Conservation (phyloP, 1,139 yeast genomes). For the Sugiyamaella pinicola region DNA sequence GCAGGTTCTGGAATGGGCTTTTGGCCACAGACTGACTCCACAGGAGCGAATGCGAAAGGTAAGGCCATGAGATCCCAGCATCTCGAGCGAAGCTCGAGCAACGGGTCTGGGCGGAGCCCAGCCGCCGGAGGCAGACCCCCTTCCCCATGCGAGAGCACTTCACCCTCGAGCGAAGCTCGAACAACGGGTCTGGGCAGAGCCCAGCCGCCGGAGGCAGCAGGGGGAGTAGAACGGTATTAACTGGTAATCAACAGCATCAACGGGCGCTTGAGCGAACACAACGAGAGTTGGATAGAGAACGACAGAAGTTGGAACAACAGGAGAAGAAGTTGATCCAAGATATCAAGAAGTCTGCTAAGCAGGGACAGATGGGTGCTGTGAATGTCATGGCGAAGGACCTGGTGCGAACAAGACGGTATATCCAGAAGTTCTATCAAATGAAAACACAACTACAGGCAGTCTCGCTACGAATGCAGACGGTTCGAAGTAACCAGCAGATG, state of each 20-base stretch:
- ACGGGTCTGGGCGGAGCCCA: too few relatives aligned
- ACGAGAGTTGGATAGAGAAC: conserved; percentile 87
- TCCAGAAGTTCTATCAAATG: conserved; percentile 90
- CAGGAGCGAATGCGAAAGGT: neutral
- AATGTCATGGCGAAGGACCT: conserved; percentile 95
- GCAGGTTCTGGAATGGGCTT: conserved; percentile 89
- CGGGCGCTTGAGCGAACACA: conserved; percentile 92
- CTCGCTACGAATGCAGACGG: conserved; percentile 85
- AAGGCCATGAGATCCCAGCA: too few relatives aligned
- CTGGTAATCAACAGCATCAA: conserved; percentile 71
- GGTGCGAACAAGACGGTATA: conserved; percentile 76
- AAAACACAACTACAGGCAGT: conserved; percentile 95
- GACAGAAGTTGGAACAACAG: conserved; percentile 80
- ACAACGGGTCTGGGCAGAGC: too few relatives aligned
- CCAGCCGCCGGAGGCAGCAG: too few relatives aligned
- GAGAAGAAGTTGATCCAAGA: conserved; percentile 85
- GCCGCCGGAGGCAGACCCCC: too few relatives aligned
- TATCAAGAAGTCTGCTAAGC: conserved; percentile 87
- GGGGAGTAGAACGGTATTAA: too few relatives aligned
- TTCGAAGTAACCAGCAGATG: conserved; percentile 94
- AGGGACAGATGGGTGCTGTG: conserved; percentile 84
- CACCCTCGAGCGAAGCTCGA: too few relatives aligned
- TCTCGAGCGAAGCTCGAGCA: too few relatives aligned
- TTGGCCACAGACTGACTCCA: conserved; percentile 65
- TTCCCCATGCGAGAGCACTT: too few relatives aligned